A percentile compares a stretch with the other conserved stretches of the same genome.
Evolutionary conservation across 495 filamentous ascomycete species (phyloP).

Genomic region (Echria macrotheca): DNA sequence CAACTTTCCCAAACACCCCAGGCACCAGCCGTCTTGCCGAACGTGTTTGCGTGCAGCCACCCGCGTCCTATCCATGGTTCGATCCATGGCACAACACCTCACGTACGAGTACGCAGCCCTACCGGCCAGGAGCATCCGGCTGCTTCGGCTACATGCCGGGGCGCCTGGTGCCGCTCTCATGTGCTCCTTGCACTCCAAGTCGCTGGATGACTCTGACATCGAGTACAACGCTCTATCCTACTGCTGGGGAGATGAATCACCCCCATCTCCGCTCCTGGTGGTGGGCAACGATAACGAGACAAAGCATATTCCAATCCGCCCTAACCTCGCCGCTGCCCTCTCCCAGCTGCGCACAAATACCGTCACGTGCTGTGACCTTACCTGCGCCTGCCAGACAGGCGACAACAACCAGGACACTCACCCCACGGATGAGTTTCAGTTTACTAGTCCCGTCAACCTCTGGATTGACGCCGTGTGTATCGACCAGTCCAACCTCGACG

Average conservation of each 20-base stretch:
- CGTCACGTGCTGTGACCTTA: background rate
- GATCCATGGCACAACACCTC: background rate
- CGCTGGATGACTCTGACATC: background rate
- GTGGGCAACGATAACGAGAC: background rate
- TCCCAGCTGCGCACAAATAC: constrained; percentile 1
- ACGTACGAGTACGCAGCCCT: background rate
- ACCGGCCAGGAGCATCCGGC: background rate
- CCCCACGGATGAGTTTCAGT: background rate
- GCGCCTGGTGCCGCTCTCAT: background rate
- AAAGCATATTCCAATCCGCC: background rate
- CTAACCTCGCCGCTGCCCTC: background rate
- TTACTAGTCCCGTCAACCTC: background rate
- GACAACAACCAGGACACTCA: background rate
- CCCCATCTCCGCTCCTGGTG: background rate
- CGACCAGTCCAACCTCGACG: background rate
- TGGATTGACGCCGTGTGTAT: constrained; percentile 7
- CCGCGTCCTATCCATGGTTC: too few relatives aligned
- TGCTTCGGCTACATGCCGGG: background rate
- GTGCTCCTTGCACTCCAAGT: background rate
- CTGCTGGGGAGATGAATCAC: constrained; percentile 1
- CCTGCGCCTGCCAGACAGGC: background rate
- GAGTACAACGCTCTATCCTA: constrained; percentile 1
- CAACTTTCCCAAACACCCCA: too few relatives aligned
- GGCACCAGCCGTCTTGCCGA: too few relatives aligned
- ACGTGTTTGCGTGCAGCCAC: too few relatives aligned